Conservation (phyloP, 176 grass and related monocot species). For the Raddia distichophylla region DNA sequence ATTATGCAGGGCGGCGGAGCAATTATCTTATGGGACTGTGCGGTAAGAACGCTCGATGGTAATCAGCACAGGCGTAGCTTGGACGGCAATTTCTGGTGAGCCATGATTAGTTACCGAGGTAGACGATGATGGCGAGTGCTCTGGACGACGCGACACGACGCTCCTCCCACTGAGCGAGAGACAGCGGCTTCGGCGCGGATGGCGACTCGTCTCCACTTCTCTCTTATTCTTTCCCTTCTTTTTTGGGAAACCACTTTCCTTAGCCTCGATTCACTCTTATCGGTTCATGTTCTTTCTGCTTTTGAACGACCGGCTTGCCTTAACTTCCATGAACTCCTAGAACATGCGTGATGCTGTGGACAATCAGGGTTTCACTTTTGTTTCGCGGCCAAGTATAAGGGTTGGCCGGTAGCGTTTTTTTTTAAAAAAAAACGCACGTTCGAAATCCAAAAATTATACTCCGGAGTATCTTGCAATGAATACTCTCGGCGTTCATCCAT, state of each 20-base stretch:
- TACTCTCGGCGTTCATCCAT: too few species aligned
- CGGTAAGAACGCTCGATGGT: not conserved
- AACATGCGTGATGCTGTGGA: too few species aligned
- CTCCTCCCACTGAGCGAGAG: not conserved
- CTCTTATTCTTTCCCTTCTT: not conserved
- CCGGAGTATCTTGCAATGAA: too few species aligned
- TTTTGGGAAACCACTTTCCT: not conserved
- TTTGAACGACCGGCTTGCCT: too few species aligned
- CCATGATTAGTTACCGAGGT: constrained; percentile 15
- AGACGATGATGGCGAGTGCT: not conserved
- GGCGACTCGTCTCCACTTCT: not conserved
- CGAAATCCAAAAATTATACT: too few species aligned
- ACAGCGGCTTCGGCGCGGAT: constrained; percentile 1
- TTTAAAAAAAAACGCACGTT: too few species aligned
- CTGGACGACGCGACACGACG: not conserved
- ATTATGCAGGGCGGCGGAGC: not conserved
- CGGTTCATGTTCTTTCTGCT: too few species aligned
- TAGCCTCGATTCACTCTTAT: not conserved
- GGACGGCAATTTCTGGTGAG: constrained; percentile 33
- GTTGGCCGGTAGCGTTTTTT: too few species aligned
- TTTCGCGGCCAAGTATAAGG: too few species aligned
- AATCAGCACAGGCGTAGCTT: constrained; percentile 47
- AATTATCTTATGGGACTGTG: not conserved
- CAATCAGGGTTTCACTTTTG: too few species aligned
- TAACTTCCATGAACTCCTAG: too few species aligned